phyloP scores from a whole-genome alignment of 2,329 filamentous ascomycete genomes.

The Neonectria neomacrospora region DNA sequence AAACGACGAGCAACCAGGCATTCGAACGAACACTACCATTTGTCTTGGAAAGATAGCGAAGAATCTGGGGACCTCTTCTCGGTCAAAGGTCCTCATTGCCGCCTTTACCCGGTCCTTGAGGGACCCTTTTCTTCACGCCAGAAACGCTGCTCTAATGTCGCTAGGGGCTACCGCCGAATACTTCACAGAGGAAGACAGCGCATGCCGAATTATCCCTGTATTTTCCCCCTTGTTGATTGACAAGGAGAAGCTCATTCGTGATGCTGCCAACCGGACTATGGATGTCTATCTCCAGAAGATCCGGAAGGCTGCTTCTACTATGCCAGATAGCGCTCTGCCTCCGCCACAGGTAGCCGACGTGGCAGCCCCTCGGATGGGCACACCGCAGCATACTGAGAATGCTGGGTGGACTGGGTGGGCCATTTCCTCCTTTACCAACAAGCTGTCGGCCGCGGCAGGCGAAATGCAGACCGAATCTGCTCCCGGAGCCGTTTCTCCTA shows the following conservation, averaged over 20 bases:
- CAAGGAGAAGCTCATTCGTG: slow-evolving; percentile 93
- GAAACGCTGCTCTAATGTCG: slow-evolving; percentile 89
- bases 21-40: slow-evolving; percentile 97
- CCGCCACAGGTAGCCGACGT: slow-evolving; percentile 66
- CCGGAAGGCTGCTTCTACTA: slow-evolving; percentile 77
- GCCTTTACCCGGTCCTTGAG: slow-evolving; percentile 90
- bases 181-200: slow-evolving; percentile 91
- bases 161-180: slow-evolving; percentile 85
- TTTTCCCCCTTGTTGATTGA: slow-evolving; percentile 89
- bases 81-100: slow-evolving; percentile 90
- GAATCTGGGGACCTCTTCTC: slow-evolving; percentile 80
- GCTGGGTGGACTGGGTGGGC: slow-evolving; percentile 90
- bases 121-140: slow-evolving; percentile 94
- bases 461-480: slow-evolving; percentile 77
- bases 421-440: slow-evolving; percentile 98
- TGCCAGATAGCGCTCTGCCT: slow-evolving; percentile 84
- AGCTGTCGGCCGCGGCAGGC: slow-evolving; percentile 83
- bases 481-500: slow-evolving; percentile 55
- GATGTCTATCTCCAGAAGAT: slow-evolving; percentile 87
- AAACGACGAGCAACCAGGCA: slow-evolving; percentile 97
- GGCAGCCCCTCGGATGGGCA: slow-evolving; percentile 78
- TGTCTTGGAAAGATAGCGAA: slow-evolving; percentile 96
- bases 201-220: slow-evolving; percentile 82
- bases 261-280: slow-evolving; percentile 89
- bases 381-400: slow-evolving; percentile 72